phyloP scores from a whole-genome alignment of 73 alveolate genomes.

The Urostyla sp. region DNA sequence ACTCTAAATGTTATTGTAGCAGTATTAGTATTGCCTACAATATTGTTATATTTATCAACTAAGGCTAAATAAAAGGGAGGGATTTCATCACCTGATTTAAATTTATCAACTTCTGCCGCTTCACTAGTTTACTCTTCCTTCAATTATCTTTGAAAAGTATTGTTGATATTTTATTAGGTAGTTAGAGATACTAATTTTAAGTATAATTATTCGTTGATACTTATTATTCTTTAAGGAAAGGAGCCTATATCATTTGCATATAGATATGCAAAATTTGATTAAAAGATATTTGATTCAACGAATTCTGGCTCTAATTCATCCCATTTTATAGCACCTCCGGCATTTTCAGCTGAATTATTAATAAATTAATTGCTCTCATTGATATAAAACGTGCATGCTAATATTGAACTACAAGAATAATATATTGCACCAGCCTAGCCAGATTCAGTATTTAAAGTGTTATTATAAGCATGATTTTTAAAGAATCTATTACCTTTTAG shows the following conservation, averaged over 20 bases:
- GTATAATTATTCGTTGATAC: background rate
- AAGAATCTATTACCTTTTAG: too few species aligned
- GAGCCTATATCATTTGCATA: constrained; percentile 3
- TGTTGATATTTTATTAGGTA: too few species aligned
- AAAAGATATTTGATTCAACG: background rate
- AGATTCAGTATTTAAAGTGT: too few species aligned
- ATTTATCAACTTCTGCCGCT: background rate
- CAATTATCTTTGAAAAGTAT: background rate
- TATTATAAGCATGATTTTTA: too few species aligned
- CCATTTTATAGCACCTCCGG: constrained; percentile 39
- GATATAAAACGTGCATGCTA: too few species aligned
- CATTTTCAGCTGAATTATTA: background rate
- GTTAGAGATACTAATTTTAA: too few species aligned
- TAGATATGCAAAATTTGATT: background rate
- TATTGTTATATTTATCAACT: constrained; percentile 54
- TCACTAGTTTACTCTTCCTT: background rate
- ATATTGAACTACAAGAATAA: too few species aligned
- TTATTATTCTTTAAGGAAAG: background rate
- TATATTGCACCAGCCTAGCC: too few species aligned
- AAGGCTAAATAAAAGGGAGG: constrained; percentile 41
- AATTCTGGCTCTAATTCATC: constrained; percentile 4
- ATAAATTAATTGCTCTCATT: background rate
- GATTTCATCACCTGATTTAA: constrained; percentile 35
- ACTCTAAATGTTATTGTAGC: constrained; percentile 8
- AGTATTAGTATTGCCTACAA: constrained; percentile 6